These are phyloP conservation scores for Neurospora sp. DNA, from an alignment of 495 filamentous ascomycete species.

Conservation along the genomic window DNA sequence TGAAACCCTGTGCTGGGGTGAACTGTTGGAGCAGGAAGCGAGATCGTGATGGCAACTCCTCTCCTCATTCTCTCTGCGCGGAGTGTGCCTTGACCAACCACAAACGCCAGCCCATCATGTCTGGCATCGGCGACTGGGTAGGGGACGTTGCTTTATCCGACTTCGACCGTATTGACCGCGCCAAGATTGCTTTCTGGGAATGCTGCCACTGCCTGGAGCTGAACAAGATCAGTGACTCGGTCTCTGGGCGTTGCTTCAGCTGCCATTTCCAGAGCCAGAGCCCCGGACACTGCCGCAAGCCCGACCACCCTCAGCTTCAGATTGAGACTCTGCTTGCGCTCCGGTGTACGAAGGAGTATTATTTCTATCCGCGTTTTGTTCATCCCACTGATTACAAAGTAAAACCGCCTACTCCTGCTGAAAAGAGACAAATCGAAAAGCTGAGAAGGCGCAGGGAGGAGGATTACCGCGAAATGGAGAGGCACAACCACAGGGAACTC, in stretches of 20 bases:
- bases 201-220: background rate
- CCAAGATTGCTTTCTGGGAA: background rate
- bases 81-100: background rate
- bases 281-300: background rate
- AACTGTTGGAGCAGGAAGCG: background rate
- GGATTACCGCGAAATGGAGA: background rate
- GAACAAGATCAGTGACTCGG: background rate
- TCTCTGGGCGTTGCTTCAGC: background rate
- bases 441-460: background rate
- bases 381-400: background rate
- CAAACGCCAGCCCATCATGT: background rate
- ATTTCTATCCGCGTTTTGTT: background rate
- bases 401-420: background rate
- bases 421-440: background rate
- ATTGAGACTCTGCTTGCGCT: background rate
- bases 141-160: background rate
- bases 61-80: background rate
- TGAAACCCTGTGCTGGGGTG: background rate
- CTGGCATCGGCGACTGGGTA: background rate
- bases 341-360: background rate
- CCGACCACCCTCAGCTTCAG: background rate
- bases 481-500: rapidly evolving
- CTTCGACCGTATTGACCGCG: background rate
- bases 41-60: background rate
- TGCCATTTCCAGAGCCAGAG: background rate